Conservation (phyloP, 2,329 filamentous ascomycete genomes). For the Monilinia aucupariae region DNA sequence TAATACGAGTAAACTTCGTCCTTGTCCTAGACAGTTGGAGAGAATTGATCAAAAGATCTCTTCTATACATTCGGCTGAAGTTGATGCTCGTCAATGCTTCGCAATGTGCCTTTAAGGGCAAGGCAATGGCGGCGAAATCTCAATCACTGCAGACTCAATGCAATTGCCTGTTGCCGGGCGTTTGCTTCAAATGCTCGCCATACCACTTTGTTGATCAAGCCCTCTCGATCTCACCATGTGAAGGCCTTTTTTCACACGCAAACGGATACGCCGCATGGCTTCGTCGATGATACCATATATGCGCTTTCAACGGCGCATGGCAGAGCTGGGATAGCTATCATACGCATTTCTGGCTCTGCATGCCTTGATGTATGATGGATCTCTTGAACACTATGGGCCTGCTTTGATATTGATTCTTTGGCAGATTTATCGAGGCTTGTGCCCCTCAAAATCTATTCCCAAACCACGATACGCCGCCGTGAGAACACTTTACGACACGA, state of each 20-base stretch:
- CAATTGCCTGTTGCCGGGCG: not conserved
- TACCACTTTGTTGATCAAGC: too few relatives aligned
- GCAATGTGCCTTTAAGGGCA: slow-evolving; percentile 3
- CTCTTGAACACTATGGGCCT: slow-evolving; percentile 8
- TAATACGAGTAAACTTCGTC: not conserved
- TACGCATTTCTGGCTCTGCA: slow-evolving; percentile 77
- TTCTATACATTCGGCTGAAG: not conserved
- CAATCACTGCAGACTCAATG: not conserved
- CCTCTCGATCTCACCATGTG: not conserved
- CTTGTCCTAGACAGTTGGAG: not conserved
- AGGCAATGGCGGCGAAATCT: not conserved
- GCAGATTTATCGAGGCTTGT: slow-evolving; percentile 60
- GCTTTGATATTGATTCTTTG: slow-evolving; percentile 15
- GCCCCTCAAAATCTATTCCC: slow-evolving; percentile 48
- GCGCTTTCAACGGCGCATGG: slow-evolving; percentile 84
- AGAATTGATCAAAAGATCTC: not conserved
- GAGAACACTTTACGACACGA: slow-evolving; percentile 65
- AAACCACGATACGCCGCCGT: slow-evolving; percentile 63
- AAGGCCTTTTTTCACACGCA: not conserved
- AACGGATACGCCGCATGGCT: not conserved
- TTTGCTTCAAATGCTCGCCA: not conserved
- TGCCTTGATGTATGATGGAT: slow-evolving; percentile 54
- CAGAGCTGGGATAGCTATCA: slow-evolving; percentile 82
- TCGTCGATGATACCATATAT: slow-evolving; percentile 63
- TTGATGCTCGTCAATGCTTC: slow-evolving; percentile 17